A percentile compares a stretch with the other conserved stretches of the same genome.
These are phyloP conservation scores for Chalciporus sp. DNA, from an alignment of 1,284 basidiomycete species.

Conservation along the genomic window DNA sequence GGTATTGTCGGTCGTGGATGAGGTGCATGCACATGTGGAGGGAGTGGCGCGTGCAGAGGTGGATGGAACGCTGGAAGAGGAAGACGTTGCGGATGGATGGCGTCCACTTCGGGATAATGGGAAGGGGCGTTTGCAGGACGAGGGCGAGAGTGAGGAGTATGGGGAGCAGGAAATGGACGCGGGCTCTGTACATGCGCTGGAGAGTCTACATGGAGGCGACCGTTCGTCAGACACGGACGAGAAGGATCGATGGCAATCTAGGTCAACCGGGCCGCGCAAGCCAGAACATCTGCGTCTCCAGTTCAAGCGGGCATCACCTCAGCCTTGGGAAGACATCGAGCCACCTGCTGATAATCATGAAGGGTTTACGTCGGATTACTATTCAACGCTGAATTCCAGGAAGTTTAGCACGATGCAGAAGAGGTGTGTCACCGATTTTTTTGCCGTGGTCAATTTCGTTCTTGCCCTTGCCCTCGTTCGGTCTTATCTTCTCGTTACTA, in stretches of 20 bases:
- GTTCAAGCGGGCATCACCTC: slow-evolving; percentile 49
- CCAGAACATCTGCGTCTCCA: slow-evolving; percentile 33
- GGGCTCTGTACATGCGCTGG: slow-evolving; percentile 11
- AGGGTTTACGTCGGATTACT: slow-evolving; percentile 34
- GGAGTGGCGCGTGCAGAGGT: slow-evolving; percentile 1
- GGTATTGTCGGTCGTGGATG: slow-evolving; percentile 9
- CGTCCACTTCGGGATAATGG: slow-evolving; percentile 22
- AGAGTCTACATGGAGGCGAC: slow-evolving; percentile 13
- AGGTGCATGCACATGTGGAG: background rate
- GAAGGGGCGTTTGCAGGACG: slow-evolving; percentile 14
- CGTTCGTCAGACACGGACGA: slow-evolving; percentile 22
- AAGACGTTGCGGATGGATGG: slow-evolving; percentile 33
- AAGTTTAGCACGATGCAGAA: slow-evolving; percentile 31
- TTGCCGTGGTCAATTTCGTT: background rate
- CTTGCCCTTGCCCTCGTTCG: background rate
- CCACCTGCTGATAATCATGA: slow-evolving; percentile 47
- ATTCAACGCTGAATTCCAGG: slow-evolving; percentile 39
- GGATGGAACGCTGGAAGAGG: slow-evolving; percentile 26
- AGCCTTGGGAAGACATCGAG: slow-evolving; percentile 61
- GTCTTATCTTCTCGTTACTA: background rate
- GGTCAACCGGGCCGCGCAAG: slow-evolving; percentile 19
- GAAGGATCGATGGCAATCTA: slow-evolving; percentile 19
- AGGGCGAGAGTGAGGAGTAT: background rate
- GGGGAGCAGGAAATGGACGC: slow-evolving; percentile 18
- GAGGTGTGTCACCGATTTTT: slow-evolving; percentile 19